Conservation (phyloP, 2,329 filamentous ascomycete genomes). For the Epichloe typhina region DNA sequence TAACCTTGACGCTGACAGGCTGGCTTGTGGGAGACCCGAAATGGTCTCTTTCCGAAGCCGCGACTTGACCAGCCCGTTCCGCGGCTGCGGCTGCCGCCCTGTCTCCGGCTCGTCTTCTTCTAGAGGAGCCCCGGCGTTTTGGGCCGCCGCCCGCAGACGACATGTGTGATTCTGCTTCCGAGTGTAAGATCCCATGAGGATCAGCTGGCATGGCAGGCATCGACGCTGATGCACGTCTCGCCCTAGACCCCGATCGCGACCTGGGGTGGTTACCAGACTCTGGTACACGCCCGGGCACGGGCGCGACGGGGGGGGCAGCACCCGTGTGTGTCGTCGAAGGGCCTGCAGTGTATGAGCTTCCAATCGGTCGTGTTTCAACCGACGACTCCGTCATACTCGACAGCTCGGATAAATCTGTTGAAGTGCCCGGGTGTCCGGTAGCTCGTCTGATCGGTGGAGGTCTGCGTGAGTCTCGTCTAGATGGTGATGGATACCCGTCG, state of each 20-base stretch:
- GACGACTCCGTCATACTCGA: slow-evolving; percentile 25
- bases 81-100: slow-evolving; percentile 34
- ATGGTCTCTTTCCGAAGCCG: slow-evolving; percentile 25
- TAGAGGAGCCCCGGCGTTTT: slow-evolving; percentile 31
- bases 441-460: slow-evolving; percentile 17
- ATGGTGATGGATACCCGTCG: slow-evolving; percentile 46
- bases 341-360: slow-evolving; percentile 14
- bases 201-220: slow-evolving; percentile 46
- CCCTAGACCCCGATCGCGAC: slow-evolving; percentile 25
- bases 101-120: slow-evolving; percentile 32
- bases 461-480: slow-evolving; percentile 23
- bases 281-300: slow-evolving; percentile 7
- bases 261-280: slow-evolving; percentile 15
- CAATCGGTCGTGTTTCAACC: slow-evolving; percentile 17
- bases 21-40: slow-evolving; percentile 30
- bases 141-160: slow-evolving; percentile 21
- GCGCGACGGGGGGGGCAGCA: slow-evolving; percentile 9
- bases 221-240: slow-evolving; percentile 24
- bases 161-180: slow-evolving; percentile 17
- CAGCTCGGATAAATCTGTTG: slow-evolving; percentile 15
- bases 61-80: slow-evolving; percentile 32
- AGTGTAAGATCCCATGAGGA: slow-evolving; percentile 29
- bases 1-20: slow-evolving; percentile 44
- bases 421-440: slow-evolving; percentile 15
- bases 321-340: slow-evolving; percentile 9